Base-by-base conservation (phyloP, 768 basidiomycete genomes). In the Kwoniella sp. region DNA sequence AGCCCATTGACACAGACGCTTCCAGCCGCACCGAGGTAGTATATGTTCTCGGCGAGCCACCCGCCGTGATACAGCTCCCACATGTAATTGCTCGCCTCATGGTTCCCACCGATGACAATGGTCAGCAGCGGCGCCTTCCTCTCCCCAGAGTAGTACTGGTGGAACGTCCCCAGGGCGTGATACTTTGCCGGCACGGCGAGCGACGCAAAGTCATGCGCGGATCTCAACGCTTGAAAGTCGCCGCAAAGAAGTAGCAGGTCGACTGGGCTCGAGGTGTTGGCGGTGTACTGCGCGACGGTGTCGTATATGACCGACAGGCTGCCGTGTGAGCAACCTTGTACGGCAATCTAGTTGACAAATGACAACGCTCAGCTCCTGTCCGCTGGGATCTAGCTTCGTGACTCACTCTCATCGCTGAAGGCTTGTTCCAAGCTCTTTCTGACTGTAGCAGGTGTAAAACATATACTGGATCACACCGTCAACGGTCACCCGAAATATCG, bases 21-120 rank as follows among this genome's bases (percentile, higher is more conserved):
- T 0, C 92, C 92, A 2, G 91, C 89, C 65, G 85, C 82, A 0
- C 95, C 95, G 2, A 99, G 81, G 72, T 88, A 98, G 75, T 95
- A 99, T 46, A 99, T 92, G 67, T 95, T 92, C 0, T 87, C 88
- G 0, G 93, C 95, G 10, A 98, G 75, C 92, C 93, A 98, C 5
- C 91, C 93, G 15, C 93, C 92, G 63, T 98, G 88, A 73, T 90
- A 96, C 88, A 95, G 75, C 73, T 99, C 95, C 86, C 89, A 92
- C 77, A 98, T 79, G 69, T 96, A 95, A 62, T 91, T 95, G 19
- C 88, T 91, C 1, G 89, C 89, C 75, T 98, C 95, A 71, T 98
- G 95, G 69, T 98, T 98, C 8, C 95, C 95, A 14, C 95, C 95
- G 65, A 98, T 95, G 42, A 98, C 83, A 11, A 99, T 78, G 0